phyloP scores from a whole-genome alignment of 2,329 filamentous ascomycete species.

The Xylariaceae sp. region DNA sequence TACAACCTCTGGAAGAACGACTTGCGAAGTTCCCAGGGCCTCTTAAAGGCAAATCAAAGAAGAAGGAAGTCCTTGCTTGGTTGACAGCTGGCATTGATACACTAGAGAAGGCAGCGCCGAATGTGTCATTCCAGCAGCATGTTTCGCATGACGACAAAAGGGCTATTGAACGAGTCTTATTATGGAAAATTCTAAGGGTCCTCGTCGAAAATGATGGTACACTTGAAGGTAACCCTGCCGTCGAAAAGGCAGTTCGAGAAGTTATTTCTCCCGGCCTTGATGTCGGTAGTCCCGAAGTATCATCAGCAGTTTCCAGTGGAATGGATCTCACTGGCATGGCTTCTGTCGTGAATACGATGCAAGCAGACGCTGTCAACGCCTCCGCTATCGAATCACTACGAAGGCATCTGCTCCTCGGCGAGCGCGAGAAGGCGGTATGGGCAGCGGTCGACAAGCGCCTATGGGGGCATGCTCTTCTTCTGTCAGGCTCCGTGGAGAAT shows the following conservation, averaged over 20 bases:
- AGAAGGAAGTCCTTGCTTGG: constrained; percentile 88
- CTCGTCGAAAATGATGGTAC: constrained; percentile 83
- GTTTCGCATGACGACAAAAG: constrained; percentile 63
- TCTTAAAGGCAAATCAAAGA: constrained; percentile 83
- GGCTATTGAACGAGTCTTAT: constrained; percentile 70
- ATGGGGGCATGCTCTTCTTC: constrained; percentile 94
- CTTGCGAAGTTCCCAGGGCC: constrained; percentile 85
- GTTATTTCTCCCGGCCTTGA: constrained; percentile 62
- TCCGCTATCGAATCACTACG: constrained; percentile 68
- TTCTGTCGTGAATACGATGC: constrained; percentile 35
- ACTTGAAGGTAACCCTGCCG: constrained; percentile 67
- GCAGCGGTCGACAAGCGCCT: constrained; percentile 85
- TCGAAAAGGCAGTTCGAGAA: constrained; percentile 71
- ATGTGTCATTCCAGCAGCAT: constrained; percentile 45
- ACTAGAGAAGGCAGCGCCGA: constrained; percentile 59
- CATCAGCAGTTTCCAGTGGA: constrained; percentile 30
- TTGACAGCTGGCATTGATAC: constrained; percentile 69
- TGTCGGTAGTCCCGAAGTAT: constrained; percentile 22
- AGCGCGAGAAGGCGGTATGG: constrained; percentile 91
- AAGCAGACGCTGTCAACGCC: constrained; percentile 65
- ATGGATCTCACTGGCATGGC: constrained; percentile 38
- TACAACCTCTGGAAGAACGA: constrained; percentile 66
- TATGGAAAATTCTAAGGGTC: constrained; percentile 82
- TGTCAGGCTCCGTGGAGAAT: constrained; percentile 69
- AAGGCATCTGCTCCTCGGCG: constrained; percentile 68